Percentiles rank a stretch among this genome's conserved stretches.
These are phyloP conservation scores for Berkeleyomyces basicola DNA, from an alignment of 2,329 filamentous ascomycete species.

Conservation along the genomic window DNA sequence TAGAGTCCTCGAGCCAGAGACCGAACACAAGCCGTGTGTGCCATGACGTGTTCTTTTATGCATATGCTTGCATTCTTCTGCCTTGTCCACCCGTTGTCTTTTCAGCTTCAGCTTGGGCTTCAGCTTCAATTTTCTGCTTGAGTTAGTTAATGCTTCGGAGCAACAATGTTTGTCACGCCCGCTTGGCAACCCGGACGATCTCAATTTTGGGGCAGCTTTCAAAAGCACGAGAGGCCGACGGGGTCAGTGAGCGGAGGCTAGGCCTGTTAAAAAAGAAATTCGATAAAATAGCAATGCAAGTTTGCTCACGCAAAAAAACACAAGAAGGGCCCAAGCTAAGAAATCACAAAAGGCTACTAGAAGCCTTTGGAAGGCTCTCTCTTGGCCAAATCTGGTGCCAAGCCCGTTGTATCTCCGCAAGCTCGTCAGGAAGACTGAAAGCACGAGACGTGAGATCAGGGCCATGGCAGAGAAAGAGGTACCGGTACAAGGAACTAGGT, in stretches of 20 bases:
- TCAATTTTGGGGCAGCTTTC: neutral
- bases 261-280: neutral
- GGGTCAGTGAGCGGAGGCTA: neutral
- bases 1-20: too few species aligned
- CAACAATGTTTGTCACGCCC: neutral
- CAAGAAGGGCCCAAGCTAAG: neutral
- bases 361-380: neutral
- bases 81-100: too few species aligned
- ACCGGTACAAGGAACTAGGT: neutral
- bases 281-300: neutral
- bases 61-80: too few species aligned
- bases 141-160: neutral
- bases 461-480: neutral
- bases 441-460: neutral
- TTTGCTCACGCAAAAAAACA: neutral
- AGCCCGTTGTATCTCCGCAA: neutral
- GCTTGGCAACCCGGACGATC: neutral
- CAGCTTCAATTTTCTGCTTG: neutral
- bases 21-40: too few species aligned
- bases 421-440: neutral
- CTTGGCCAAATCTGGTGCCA: neutral
- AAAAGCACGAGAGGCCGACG: neutral
- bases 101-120: neutral
- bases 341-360: neutral
- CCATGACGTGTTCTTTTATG: too few species aligned